Percentiles rank a stretch among this genome's conserved stretches.
These are phyloP conservation scores for Ogataea populi-albae DNA, from an alignment of 805 yeast species.

Conservation along the genomic window DNA sequence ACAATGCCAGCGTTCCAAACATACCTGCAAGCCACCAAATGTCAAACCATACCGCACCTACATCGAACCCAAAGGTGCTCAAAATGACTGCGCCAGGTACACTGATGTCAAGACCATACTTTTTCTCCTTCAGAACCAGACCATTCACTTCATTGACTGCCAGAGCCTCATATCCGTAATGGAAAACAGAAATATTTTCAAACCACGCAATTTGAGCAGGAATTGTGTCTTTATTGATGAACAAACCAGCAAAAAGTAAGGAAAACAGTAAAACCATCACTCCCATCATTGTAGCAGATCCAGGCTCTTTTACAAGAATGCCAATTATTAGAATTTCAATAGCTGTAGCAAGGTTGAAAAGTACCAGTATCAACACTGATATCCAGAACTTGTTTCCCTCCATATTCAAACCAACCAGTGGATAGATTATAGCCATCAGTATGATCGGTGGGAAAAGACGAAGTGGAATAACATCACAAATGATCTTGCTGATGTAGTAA, in stretches of 20 bases:
- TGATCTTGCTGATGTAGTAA: conserved; percentile 78
- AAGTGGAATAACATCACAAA: conserved; percentile 90
- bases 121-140: conserved; percentile 77
- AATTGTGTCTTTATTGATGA: conserved; percentile 71
- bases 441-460: conserved; percentile 90
- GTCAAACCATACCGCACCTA: conserved; percentile 70
- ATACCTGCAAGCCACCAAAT: conserved; percentile 56
- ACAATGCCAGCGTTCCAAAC: conserved; percentile 52
- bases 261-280: conserved; percentile 82
- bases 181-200: conserved; percentile 86
- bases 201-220: conserved; percentile 58
- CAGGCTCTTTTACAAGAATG: conserved; percentile 80
- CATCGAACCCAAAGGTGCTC: conserved; percentile 92
- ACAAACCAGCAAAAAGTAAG: conserved; percentile 87
- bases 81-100: conserved; percentile 97
- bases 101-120: conserved; percentile 89
- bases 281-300: conserved; percentile 87
- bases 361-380: conserved; percentile 63
- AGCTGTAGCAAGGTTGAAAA: conserved; percentile 86
- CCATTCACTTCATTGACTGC: conserved; percentile 90
- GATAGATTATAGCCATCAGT: conserved; percentile 77
- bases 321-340: conserved; percentile 85
- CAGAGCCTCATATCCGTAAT: conserved; percentile 92
- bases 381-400: conserved; percentile 70
- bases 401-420: conserved; percentile 84